Evolutionary conservation across 768 basidiomycete species (phyloP).

Genomic region (Serendipita indica): DNA sequence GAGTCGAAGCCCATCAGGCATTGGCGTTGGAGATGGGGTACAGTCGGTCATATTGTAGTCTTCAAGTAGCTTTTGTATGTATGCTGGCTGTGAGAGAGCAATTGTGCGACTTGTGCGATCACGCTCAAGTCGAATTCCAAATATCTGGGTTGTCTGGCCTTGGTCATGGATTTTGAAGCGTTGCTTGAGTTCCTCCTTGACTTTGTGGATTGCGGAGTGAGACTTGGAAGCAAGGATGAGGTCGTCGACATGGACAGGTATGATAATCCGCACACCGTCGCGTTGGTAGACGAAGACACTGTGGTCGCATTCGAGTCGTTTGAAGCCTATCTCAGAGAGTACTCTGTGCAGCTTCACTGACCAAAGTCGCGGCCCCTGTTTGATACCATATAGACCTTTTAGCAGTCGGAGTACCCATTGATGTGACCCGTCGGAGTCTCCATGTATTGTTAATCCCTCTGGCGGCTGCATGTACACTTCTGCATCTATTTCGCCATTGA

Average conservation of each 20-base stretch:
- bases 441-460: constrained; percentile 11
- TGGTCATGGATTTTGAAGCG: neutral
- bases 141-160: constrained; percentile 11
- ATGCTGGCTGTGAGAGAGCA: neutral
- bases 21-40: no score
- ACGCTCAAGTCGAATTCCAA: constrained; percentile 21
- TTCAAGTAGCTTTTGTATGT: neutral
- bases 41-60: no score
- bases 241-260: constrained; percentile 6
- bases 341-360: neutral
- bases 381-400: constrained; percentile 1
- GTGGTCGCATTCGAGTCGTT: constrained; percentile 1
- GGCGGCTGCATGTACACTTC: constrained; percentile 21
- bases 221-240: neutral
- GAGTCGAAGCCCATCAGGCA: no score
- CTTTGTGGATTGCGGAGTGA: neutral
- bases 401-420: constrained; percentile 7
- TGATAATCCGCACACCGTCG: neutral
- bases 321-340: neutral
- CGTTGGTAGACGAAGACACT: constrained; percentile 3
- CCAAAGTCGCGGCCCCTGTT: constrained; percentile 4
- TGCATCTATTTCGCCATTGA: constrained; percentile 17
- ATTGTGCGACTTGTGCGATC: neutral
- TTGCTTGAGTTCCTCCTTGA: neutral
- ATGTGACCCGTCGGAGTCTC: neutral